These are phyloP conservation scores for Lentinula edodes DNA, from an alignment of 768 basidiomycete species.

Conservation along the genomic window DNA sequence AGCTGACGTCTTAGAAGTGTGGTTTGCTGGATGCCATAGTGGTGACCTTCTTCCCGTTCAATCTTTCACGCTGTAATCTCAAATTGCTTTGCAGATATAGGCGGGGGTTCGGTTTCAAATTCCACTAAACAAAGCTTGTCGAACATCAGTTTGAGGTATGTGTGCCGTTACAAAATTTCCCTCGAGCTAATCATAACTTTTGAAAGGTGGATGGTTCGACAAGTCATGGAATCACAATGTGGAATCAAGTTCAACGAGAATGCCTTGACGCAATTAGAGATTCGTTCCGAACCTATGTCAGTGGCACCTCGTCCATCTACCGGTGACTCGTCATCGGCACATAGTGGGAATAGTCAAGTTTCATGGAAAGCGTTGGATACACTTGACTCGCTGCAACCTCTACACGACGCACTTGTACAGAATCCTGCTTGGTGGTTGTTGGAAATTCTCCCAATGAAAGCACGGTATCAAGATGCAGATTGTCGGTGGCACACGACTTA, in stretches of 20 bases:
- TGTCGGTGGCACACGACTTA: slow-evolving; percentile 40
- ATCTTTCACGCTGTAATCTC: not conserved
- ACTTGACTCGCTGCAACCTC: slow-evolving; percentile 29
- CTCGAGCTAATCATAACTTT: not conserved
- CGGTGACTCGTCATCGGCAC: not conserved
- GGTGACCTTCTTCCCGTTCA: slow-evolving; percentile 31
- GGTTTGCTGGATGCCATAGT: slow-evolving; percentile 71
- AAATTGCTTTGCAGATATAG: slow-evolving; percentile 31
- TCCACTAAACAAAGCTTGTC: slow-evolving; percentile 26
- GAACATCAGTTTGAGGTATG: slow-evolving; percentile 26
- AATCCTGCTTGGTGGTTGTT: slow-evolving; percentile 42
- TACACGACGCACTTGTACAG: slow-evolving; percentile 31
- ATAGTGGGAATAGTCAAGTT: not conserved
- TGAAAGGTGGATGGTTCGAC: slow-evolving; percentile 53
- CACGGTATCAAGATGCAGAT: slow-evolving; percentile 31
- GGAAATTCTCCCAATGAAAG: slow-evolving; percentile 35
- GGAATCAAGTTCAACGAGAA: slow-evolving; percentile 38
- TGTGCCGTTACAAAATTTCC: too few relatives aligned
- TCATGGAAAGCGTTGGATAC: not conserved
- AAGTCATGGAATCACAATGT: slow-evolving; percentile 35
- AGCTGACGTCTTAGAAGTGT: slow-evolving; percentile 69
- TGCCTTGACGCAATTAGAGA: slow-evolving; percentile 26
- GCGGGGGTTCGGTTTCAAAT: slow-evolving; percentile 38
- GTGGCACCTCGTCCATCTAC: not conserved
- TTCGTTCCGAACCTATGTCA: not conserved